Evolutionary conservation across 495 filamentous ascomycete genomes (phyloP), one percentile per base, ranked within the genome.

Genomic region (Podospora comata): DNA sequence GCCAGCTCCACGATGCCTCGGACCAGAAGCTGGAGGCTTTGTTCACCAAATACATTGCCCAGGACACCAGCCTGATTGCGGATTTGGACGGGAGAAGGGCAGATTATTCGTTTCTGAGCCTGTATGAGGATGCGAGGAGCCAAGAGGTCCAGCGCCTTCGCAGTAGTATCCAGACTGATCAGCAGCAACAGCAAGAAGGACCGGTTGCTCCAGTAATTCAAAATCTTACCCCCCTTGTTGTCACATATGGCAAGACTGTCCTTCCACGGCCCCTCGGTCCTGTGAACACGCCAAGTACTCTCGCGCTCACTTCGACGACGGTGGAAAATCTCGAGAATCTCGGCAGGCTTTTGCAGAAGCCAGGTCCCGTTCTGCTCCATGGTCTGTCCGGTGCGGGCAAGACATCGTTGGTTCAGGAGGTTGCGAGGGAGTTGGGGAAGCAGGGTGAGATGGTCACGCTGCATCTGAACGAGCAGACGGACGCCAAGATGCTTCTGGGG

Each of bases 401-500:
- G 79, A 96, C 94, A 3, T 89, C 89, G 3, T 72, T 94, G 30
- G 86, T 94, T n/a, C 90, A 91, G 75, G 90, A 97, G 69, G 84
- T 94, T 68, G 93, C 96, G 23, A 84, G 83, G 69, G 86, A 86
- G 56, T 85, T 97, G 68, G 89, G 89, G 27, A 90, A 90, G 68
- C 84, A 89, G 6, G 81, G 85, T 27, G 86, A 87, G 55, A 90
- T 98, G 86, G 87, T 98, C 44, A 97, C 93, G 9, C 84, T 99
- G 44, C 93, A 98, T 75, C 83, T 99, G 32, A 97, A 97, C 73
- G 96, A 97, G 77, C 96, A 99, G 78, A 97, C 91, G 0, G 96
- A 99, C 80, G 93, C 93, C 0, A 99, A 97, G 73, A 89, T 95
- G 77, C 86, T 99, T 54, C 85, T 98, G 70, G 96, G 96, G 16